Base-by-base conservation (phyloP, 2,329 filamentous ascomycete genomes). In the Trichoderma sp. region DNA sequence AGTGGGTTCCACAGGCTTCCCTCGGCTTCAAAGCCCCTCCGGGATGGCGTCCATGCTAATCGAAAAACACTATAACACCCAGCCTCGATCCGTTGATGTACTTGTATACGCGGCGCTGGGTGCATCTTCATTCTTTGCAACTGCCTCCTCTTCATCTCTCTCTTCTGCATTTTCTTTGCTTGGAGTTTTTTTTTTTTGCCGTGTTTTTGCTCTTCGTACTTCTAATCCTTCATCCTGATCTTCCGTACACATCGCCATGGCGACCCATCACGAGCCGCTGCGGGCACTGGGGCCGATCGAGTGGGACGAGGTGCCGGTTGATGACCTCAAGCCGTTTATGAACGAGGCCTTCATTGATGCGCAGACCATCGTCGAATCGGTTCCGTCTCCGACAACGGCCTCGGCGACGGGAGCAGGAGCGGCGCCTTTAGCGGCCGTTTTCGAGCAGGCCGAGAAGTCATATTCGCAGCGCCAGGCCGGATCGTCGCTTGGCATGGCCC, bases 291-390 rank as follows among this genome's bases (percentile, higher is more conserved):
- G 81, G 37, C 86, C 87, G 12, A 79, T 84, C 68, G 80, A 85
- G 53, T 89, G 86, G 84, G 76, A 82, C 37, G 78, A 79, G 71
- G 71, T 82, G 63, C 73, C 80, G 70, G 76, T 79, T 27, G 80
- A 86, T 56, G 79, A 84, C 68, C 82, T 89, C 48, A 79, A 82
- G 22, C 73, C 80, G 8, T 89, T 88, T 74, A 78, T 91, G 50
- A 74, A 80, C 67, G 79, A 83, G 50, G 87, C 90, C 68, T 91
- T 94, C 76, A 80, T 80, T 32, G 84, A 90, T 69, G 88, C 88
- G 22, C 90, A 93, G 73, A 82, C 90, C 19, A 86, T 96, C 67
- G 82, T 91, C 73, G 91, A 94, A 74, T 94, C 92, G 6, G 86
- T 97, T 1, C 93, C 93, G 4, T 76, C 75, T 9, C 73, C 78